Evolutionary conservation across 768 basidiomycete genomes (phyloP), one percentile per base, ranked within the genome.

Genomic region (Terana coerulea): DNA sequence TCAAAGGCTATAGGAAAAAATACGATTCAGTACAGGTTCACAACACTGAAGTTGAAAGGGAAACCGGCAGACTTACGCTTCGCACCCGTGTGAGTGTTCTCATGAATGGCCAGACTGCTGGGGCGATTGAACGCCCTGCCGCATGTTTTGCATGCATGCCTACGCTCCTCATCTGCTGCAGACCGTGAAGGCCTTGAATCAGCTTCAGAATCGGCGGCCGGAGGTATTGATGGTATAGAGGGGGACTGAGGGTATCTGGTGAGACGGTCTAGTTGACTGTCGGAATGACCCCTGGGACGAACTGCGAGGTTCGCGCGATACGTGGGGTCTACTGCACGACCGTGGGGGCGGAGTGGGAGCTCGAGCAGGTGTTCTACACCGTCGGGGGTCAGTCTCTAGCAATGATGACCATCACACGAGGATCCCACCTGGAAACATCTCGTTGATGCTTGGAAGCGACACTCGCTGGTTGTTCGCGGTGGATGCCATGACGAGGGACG

Each of bases 31-130:
- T n/a, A n/a, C n/a, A n/a, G n/a, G n/a, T n/a, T n/a, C n/a, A n/a
- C n/a, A n/a, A n/a, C n/a, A n/a, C n/a, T n/a, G n/a, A n/a, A n/a
- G n/a, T n/a, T n/a, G n/a, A n/a, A n/a, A n/a, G n/a, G n/a, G n/a
- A n/a, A n/a, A n/a, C n/a, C n/a, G n/a, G 6, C 22, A 19, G 36
- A 64, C 83, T 63, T 63, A 86, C 84, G 84, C 52, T 80, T 83
- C 19, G 75, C 81, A 11, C 83, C 83, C 3, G 82, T 84, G 61
- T 86, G 84, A 1, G 81, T 84, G 59, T 84, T 85, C 42, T 78
- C 72, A 61, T 86, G 84, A 36, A 84, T 84, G 28, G 75, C 69
- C 42, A 86, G 70, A 62, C 83, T 84, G 56, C 80, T 83, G 5
- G 84, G 84, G 6, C 85, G 73, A 63, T 84, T 84, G 67, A 87